Percentiles rank a stretch among this genome's conserved stretches.
phyloP scores from a whole-genome alignment of 345 rosid genomes.

The Punica granatum region DNA sequence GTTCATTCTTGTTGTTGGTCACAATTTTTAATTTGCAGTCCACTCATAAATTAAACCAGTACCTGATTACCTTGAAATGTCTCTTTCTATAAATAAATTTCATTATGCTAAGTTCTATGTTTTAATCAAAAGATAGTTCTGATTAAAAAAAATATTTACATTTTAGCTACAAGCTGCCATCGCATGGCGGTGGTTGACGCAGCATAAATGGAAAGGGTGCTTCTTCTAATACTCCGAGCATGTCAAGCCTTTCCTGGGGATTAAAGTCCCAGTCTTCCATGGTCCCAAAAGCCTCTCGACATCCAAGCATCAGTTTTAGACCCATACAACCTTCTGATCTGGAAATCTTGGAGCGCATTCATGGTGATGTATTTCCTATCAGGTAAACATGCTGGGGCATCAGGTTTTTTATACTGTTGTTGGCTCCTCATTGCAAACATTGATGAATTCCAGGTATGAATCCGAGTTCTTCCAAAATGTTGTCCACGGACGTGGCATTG shows the following conservation, averaged over 20 bases:
- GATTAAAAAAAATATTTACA: not conserved
- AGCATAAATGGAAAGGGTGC: slow-evolving; percentile 37
- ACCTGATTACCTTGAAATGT: too few species aligned
- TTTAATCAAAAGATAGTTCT: not conserved
- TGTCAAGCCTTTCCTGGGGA: slow-evolving; percentile 35
- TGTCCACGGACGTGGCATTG: slow-evolving; percentile 60
- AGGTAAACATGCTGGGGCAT: slow-evolving; percentile 30
- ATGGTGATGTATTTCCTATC: slow-evolving; percentile 71
- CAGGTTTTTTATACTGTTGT: not conserved
- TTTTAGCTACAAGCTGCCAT: slow-evolving; percentile 16
- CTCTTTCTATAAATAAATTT: too few species aligned
- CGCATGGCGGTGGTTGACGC: slow-evolving; percentile 28
- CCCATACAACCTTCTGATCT: slow-evolving; percentile 67
- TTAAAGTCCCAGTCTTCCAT: slow-evolving; percentile 34
- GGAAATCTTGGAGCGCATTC: slow-evolving; percentile 62
- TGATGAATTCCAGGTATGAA: slow-evolving; percentile 49
- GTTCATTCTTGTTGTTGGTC: too few species aligned
- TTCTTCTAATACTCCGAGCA: slow-evolving; percentile 15
- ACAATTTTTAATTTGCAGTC: too few species aligned
- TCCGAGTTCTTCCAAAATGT: slow-evolving; percentile 82
- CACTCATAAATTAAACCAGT: too few species aligned
- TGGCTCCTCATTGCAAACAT: not conserved
- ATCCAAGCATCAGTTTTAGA: slow-evolving; percentile 64
- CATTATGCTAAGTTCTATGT: too few species aligned
- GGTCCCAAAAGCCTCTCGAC: slow-evolving; percentile 39